Evolutionary conservation across 2,329 filamentous ascomycete species (phyloP).

Genomic region (Calcarisporium arbuscula): DNA sequence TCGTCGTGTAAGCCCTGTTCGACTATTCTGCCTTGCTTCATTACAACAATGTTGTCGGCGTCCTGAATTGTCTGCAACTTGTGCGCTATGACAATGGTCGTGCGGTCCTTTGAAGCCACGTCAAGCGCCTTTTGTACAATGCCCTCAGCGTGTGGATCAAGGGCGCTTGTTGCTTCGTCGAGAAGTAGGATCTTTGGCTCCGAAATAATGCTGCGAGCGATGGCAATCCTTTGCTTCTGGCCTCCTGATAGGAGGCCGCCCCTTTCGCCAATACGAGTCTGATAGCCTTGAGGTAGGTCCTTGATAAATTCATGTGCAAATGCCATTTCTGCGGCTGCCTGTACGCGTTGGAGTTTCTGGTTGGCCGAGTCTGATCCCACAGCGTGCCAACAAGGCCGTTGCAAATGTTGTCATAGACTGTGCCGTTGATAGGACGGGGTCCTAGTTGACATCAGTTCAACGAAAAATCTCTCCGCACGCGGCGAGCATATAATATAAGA

Average conservation of each 20-base stretch:
- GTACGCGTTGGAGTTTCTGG: conserved; percentile 35
- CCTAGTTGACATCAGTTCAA: conserved; percentile 17
- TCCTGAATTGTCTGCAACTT: conserved; percentile 48
- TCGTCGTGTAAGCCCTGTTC: conserved; percentile 51
- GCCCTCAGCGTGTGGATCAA: conserved; percentile 33
- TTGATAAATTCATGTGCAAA: conserved; percentile 46
- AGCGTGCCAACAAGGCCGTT: conserved; percentile 39
- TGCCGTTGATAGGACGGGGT: conserved; percentile 37
- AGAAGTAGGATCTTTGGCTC: conserved; percentile 50
- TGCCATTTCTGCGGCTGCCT: conserved; percentile 40
- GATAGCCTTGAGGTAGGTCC: conserved; percentile 38
- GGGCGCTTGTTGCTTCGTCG: conserved; percentile 59
- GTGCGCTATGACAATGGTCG: conserved; percentile 59
- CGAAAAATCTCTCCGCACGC: not conserved
- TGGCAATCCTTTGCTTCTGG: conserved; percentile 58
- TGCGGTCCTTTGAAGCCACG: conserved; percentile 45
- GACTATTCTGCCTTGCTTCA: conserved; percentile 48
- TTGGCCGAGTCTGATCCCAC: conserved; percentile 31
- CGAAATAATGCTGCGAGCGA: conserved; percentile 39
- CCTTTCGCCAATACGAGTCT: conserved; percentile 55
- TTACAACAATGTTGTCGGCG: conserved; percentile 58
- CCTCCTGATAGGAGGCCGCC: conserved; percentile 61
- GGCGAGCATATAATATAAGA: not conserved
- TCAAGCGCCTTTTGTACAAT: conserved; percentile 50
- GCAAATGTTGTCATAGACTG: conserved; percentile 49